Evolutionary conservation across 2,329 filamentous ascomycete species (phyloP).

Genomic region (Verticillium tricorpus): DNA sequence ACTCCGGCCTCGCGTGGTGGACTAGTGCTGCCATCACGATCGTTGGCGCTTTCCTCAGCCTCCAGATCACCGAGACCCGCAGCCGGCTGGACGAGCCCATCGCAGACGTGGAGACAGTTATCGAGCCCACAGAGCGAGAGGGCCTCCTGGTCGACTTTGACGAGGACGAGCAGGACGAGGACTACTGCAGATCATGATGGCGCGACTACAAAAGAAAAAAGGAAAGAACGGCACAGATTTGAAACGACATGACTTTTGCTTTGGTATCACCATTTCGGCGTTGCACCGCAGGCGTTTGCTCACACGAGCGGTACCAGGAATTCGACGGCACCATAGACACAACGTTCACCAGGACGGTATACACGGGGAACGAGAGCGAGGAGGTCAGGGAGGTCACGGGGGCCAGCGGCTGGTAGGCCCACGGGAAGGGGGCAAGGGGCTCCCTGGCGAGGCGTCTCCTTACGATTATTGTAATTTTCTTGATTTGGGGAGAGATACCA

Average conservation of each 20-base stretch:
- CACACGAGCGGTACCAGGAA: not conserved
- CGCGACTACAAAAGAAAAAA: not conserved
- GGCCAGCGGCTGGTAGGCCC: not conserved
- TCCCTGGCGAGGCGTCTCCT: not conserved
- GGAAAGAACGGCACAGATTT: conserved; percentile 2
- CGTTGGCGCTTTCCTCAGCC: conserved; percentile 68
- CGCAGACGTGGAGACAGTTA: conserved; percentile 33
- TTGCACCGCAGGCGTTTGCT: not conserved
- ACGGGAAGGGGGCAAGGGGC: not conserved
- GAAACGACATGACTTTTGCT: conserved; percentile 5
- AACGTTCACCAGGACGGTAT: not conserved
- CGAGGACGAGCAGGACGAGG: not conserved
- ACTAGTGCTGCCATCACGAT: conserved; percentile 73
- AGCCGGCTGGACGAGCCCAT: conserved; percentile 35
- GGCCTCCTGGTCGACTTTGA: conserved; percentile 4
- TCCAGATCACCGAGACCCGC: conserved; percentile 67
- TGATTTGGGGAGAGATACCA: not conserved
- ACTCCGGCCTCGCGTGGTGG: conserved; percentile 93
- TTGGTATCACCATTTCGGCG: not conserved
- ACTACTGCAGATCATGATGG: not conserved
- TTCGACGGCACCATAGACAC: not conserved
- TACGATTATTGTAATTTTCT: not conserved
- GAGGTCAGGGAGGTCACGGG: not conserved
- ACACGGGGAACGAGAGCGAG: not conserved
- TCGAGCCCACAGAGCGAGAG: conserved; percentile 15